Evolutionary conservation across 2,329 filamentous ascomycete species (phyloP), one percentile per base, ranked within the genome.

Genomic region (Domatiomyces globalis): DNA sequence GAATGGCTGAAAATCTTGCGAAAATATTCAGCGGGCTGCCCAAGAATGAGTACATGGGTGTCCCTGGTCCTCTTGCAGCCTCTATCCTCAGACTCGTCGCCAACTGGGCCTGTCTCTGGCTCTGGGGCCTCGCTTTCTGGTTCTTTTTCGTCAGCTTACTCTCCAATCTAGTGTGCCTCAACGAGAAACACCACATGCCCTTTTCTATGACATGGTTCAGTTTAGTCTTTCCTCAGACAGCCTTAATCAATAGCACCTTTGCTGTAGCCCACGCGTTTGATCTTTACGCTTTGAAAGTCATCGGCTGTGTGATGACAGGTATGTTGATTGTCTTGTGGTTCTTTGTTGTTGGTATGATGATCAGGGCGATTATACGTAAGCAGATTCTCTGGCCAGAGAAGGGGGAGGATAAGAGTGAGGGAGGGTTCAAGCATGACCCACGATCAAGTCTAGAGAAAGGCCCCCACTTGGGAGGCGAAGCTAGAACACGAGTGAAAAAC

Each of bases 121-220:
- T 92, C 2, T 92, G 85, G 84, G 86, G 79, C 0, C 69, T 92
- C n/a, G 83, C 84, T 22, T 67, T 87, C 25, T 92, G 86, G 81
- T 92, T 90, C 70, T 90, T 90, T 66, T 71, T 90, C 52, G 81
- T 92, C 9, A 83, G 80, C 1, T 76, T 85, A n/a, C 83, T 84
- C 1, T 85, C 57, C 22, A 61, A 61, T 39, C 25, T 52, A 9
- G 53, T 47, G 20, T 56, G 58, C 52, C 45, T 54, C 18, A 45
- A 47, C n/a, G 45, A 46, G 12, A 51, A 52, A 10, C 51, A 58
- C 25, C 76, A 73, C 50, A 79, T 88, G 71, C 75, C 80, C 3
- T 92, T 89, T 61, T 82, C 84, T 17, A 89, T 92, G 84, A 86
- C 82, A 1, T 94, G 85, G 81, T 92, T 83, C 67, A 85, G 80